phyloP scores from a whole-genome alignment of 371 early-diverging fungal species.

The Circinella umbellata region DNA sequence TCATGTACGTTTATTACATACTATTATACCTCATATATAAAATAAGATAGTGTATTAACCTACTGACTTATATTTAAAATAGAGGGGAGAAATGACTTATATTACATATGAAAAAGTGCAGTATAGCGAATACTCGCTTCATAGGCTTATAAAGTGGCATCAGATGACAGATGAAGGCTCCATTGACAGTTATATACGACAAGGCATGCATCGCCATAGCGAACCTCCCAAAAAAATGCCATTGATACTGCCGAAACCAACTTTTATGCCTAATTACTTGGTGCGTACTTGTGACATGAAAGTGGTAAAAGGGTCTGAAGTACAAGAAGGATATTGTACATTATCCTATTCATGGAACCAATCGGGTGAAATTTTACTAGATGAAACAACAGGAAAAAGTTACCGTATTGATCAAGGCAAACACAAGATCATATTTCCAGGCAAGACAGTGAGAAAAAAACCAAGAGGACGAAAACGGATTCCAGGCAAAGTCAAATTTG shows the following conservation, averaged over 20 bases:
- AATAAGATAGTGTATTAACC: too few relatives aligned
- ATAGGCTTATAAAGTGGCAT: too few relatives aligned
- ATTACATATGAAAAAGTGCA: too few relatives aligned
- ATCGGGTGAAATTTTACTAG: neutral
- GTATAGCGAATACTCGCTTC: too few relatives aligned
- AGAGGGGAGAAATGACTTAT: too few relatives aligned
- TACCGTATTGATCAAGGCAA: neutral
- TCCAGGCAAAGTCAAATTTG: neutral
- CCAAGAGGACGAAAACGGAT: neutral
- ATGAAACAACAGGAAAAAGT: neutral
- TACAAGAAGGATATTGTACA: neutral
- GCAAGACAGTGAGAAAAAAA: neutral
- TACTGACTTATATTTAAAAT: too few relatives aligned
- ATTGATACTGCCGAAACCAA: neutral
- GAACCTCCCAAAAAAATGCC: too few relatives aligned
- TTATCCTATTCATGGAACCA: neutral
- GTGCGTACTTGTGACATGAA: neutral
- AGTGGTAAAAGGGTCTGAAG: neutral
- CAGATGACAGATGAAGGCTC: too few relatives aligned
- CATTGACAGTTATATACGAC: too few relatives aligned
- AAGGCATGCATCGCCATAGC: too few relatives aligned
- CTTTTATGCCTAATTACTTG: neutral
- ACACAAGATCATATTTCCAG: slow-evolving; percentile 1
- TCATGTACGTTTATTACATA: too few relatives aligned
- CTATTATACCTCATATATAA: too few relatives aligned